Percentiles rank a stretch among this genome's conserved stretches.
phyloP scores from a whole-genome alignment of 169 alveolate genomes.

The Plasmodium berghei region DNA sequence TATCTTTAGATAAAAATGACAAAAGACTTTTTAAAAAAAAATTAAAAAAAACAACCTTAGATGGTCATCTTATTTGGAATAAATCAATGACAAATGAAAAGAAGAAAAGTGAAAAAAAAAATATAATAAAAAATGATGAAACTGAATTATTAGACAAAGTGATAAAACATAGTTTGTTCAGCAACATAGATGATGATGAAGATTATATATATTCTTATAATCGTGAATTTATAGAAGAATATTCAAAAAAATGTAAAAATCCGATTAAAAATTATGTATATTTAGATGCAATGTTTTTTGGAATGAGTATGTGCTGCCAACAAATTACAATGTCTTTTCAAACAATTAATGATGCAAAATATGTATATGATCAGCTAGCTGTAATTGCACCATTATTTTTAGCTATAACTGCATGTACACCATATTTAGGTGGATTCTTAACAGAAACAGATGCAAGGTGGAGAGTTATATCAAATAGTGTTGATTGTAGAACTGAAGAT shows the following conservation, averaged over 20 bases:
- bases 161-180: slow-evolving; percentile 54
- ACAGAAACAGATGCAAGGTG: slow-evolving; percentile 94
- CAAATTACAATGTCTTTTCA: slow-evolving; percentile 92
- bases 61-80: slow-evolving; percentile 67
- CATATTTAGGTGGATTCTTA: slow-evolving; percentile 93
- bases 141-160: slow-evolving; percentile 7
- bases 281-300: slow-evolving; percentile 97
- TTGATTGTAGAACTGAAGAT: slow-evolving; percentile 94
- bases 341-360: slow-evolving; percentile 90
- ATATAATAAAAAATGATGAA: neutral
- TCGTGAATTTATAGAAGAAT: slow-evolving; percentile 57
- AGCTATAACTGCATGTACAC: slow-evolving; percentile 95
- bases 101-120: neutral
- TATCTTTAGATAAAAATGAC: slow-evolving; percentile 42
- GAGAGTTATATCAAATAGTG: slow-evolving; percentile 92
- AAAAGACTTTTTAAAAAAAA: slow-evolving; percentile 49
- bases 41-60: slow-evolving; percentile 32
- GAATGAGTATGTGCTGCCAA: slow-evolving; percentile 96
- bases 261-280: slow-evolving; percentile 90
- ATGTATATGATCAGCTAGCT: slow-evolving; percentile 93
- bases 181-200: slow-evolving; percentile 57
- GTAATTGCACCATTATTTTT: slow-evolving; percentile 94
- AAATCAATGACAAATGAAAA: slow-evolving; percentile 43
- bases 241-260: slow-evolving; percentile 76
- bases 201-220: slow-evolving; percentile 51